phyloP scores from a whole-genome alignment of 805 yeast genomes.

The Zygosaccharomyces rouxii region DNA sequence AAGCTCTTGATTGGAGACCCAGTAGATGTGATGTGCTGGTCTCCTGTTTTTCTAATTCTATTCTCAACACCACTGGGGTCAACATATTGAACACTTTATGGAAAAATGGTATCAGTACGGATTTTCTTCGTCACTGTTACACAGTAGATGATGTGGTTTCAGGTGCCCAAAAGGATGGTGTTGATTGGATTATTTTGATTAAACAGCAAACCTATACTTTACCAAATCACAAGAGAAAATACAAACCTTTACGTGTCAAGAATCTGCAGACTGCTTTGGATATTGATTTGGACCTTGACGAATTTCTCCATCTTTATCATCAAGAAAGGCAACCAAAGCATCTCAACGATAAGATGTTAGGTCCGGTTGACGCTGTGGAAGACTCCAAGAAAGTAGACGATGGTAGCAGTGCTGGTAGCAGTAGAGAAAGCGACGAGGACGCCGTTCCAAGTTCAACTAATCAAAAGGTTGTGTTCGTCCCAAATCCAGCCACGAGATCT shows the following conservation, averaged over 20 bases:
- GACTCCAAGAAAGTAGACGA: slow-evolving; percentile 31
- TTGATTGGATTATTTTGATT: slow-evolving; percentile 70
- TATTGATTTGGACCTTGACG: slow-evolving; percentile 67
- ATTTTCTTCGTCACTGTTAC: slow-evolving; percentile 46
- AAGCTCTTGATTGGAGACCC: slow-evolving; percentile 46
- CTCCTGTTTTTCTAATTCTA: slow-evolving; percentile 56
- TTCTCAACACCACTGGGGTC: slow-evolving; percentile 57
- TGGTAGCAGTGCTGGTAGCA: slow-evolving; percentile 27
- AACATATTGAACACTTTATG: slow-evolving; percentile 64
- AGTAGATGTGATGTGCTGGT: slow-evolving; percentile 79
- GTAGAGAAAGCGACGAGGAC: slow-evolving; percentile 27
- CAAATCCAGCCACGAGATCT: slow-evolving; percentile 78
- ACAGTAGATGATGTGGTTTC: slow-evolving; percentile 61
- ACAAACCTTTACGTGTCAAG: slow-evolving; percentile 72
- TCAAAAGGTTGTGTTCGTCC: slow-evolving; percentile 62
- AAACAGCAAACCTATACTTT: slow-evolving; percentile 52
- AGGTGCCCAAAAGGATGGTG: slow-evolving; percentile 64
- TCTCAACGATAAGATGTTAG: slow-evolving; percentile 11
- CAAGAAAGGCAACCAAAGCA: slow-evolving; percentile 26
- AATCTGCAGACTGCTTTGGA: slow-evolving; percentile 60
- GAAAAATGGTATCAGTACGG: slow-evolving; percentile 77
- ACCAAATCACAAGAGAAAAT: slow-evolving; percentile 43
- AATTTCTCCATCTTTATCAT: slow-evolving; percentile 47
- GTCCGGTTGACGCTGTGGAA: slow-evolving; percentile 22
- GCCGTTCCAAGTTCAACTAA: slow-evolving; percentile 15